Base-by-base conservation (phyloP, 176 grass and related monocot genomes). In the Oryza nivara region DNA sequence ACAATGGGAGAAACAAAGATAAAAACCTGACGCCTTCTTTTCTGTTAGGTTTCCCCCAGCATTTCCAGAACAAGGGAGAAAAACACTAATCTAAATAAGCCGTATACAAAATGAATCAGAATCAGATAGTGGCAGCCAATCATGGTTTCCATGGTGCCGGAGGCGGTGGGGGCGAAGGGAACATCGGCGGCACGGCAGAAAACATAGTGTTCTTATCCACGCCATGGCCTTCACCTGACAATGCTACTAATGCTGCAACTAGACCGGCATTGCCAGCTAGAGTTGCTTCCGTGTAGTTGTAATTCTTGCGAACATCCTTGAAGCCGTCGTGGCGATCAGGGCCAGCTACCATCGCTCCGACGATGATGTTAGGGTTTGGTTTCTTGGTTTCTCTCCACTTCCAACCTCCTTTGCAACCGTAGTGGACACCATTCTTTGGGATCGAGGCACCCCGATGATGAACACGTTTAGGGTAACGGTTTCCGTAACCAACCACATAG, bases 151-250 rank as follows among this genome's bases (percentile, higher is more conserved):
- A 98, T 70, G 92, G 92, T 1, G 91, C 91, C 0, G 92, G 92
- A 15, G 95, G 95, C 3, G 95, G 95, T 3, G 95, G 92, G 6
- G 91, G 91, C 8, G 89, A 84, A 48, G 92, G 95, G 67, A 95
- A 98, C 95, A 98, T 95, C 8, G 95, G 92, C 0, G 95, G 95
- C n/a, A 97, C 92, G 4, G 92, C 92, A 63, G 90, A 94, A 76
- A 98, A 98, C 86, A 98, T 98, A 0, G 91, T 80, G 73, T 98
- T 98, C 91, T 93, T 98, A 68, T 98, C 95, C 63, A 98, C 68
- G 19, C 91, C 95, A 36, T 52, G 88, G 54, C 75, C 77, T 77
- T 93, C 92, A 26, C 92, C 91, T 0, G 95, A 98, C 67, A 98
- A 84, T 47, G 91, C 82, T 11, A 93, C 83, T 45, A 98, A 80